Percentiles rank a stretch among this genome's conserved stretches.
Evolutionary conservation across 306 rosid species (phyloP).

Genomic region (Lathyrus sativus): DNA sequence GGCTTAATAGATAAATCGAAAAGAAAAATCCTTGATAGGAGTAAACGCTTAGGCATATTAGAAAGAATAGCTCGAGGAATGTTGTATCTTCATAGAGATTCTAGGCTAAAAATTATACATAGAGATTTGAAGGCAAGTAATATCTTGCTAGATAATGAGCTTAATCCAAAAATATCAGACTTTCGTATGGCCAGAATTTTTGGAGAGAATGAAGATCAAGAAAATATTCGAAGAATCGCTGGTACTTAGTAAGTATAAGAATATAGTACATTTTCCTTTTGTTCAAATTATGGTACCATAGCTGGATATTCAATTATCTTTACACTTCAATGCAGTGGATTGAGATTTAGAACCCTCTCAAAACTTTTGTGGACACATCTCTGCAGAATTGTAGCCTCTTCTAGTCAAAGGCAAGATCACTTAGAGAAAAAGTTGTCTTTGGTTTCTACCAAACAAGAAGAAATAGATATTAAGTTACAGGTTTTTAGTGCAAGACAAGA

Average conservation of each 20-base stretch:
- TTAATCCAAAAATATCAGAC: conserved; percentile 42
- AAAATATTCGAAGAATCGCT: conserved; percentile 12
- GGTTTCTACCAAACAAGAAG: too few species aligned
- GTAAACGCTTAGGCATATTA: conserved; percentile 22
- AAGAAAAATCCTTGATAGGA: conserved; percentile 30
- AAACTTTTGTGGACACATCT: too few species aligned
- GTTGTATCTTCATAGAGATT: conserved; percentile 42
- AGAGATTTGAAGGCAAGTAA: conserved; percentile 42
- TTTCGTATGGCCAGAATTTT: conserved; percentile 47
- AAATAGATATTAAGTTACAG: too few species aligned
- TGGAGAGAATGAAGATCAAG: conserved; percentile 33
- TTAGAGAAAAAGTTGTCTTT: too few species aligned
- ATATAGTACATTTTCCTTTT: not conserved
- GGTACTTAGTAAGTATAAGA: conserved; percentile 22
- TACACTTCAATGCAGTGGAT: not conserved
- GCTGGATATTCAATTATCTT: not conserved
- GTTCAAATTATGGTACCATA: not conserved
- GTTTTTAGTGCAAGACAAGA: too few species aligned
- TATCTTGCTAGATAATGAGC: conserved; percentile 29
- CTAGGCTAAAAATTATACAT: conserved; percentile 36
- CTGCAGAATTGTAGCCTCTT: too few species aligned
- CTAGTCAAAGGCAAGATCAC: too few species aligned
- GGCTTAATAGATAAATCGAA: conserved; percentile 1
- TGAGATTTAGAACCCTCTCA: too few species aligned
- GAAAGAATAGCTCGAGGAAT: conserved; percentile 41